Conservation (phyloP, 768 basidiomycete genomes). For the Hygrocybe coccinea region DNA sequence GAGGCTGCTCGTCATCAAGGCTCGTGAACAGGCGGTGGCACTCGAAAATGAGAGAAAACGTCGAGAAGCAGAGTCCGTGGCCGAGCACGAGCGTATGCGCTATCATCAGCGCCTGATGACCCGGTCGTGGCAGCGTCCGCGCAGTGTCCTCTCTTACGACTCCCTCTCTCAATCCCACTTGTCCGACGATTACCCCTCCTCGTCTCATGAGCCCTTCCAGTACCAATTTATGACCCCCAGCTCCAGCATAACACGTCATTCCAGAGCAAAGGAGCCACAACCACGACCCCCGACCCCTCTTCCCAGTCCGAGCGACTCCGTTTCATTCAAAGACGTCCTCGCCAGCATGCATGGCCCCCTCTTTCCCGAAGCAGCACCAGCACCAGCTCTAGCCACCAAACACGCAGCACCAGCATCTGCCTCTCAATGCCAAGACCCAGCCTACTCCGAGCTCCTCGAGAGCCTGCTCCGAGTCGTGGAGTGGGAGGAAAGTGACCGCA, state of each 20-base stretch:
- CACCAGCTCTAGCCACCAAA: no score
- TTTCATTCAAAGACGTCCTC: conserved; percentile 55
- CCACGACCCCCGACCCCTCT: conserved; percentile 24
- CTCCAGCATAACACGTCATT: conserved; percentile 26
- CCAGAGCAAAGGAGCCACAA: conserved; percentile 17
- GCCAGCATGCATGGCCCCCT: conserved; percentile 54
- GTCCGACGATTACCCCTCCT: not conserved
- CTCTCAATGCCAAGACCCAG: conserved; percentile 12
- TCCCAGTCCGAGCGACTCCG: conserved; percentile 30
- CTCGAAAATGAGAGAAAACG: conserved; percentile 24
- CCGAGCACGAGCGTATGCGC: conserved; percentile 6
- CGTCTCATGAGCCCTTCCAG: not conserved
- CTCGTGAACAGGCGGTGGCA: conserved; percentile 26
- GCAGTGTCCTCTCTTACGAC: not conserved
- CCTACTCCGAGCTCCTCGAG: conserved; percentile 38
- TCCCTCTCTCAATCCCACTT: not conserved
- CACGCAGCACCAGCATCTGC: conserved; percentile 13
- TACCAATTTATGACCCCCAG: conserved; percentile 4
- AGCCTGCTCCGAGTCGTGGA: conserved; percentile 41
- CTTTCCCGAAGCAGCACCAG: conserved; percentile 38
- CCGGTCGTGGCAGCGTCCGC: not conserved
- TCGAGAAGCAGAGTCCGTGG: conserved; percentile 14
- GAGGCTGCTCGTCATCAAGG: conserved; percentile 29
- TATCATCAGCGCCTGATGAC: not conserved
- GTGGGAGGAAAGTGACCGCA: conserved; percentile 36